Conservation (phyloP, 2,329 filamentous ascomycete genomes). For the Leptodontidium sp. region DNA sequence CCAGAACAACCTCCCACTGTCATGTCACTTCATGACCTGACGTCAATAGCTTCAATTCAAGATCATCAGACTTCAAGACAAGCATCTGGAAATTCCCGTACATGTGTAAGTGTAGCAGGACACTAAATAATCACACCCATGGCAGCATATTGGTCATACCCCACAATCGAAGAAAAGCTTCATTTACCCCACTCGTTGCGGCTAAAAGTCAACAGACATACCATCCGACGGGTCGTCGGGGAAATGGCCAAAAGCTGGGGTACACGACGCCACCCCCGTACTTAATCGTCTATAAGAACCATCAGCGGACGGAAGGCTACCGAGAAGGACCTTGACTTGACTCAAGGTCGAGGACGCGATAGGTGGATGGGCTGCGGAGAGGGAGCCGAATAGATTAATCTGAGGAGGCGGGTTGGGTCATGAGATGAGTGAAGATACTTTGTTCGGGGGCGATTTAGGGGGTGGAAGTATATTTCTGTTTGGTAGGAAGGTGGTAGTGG, state of each 20-base stretch:
- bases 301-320: conserved; percentile 7
- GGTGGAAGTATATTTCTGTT: background rate
- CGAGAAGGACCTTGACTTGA: background rate
- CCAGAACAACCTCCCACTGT: no score
- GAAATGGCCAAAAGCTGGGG: conserved; percentile 25
- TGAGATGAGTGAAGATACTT: background rate
- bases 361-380: conserved; percentile 8
- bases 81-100: background rate
- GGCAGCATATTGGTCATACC: background rate
- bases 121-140: background rate
- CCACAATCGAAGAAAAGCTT: background rate
- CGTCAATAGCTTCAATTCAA: background rate
- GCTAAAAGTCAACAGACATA: conserved; percentile 21
- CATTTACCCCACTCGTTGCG: conserved; percentile 5
- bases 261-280: conserved; percentile 12
- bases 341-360: background rate
- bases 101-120: background rate
- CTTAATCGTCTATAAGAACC: background rate
- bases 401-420: background rate
- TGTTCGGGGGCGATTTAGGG: background rate
- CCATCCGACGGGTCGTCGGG: conserved; percentile 35
- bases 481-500: background rate
- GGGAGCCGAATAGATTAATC: conserved; percentile 14
- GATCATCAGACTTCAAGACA: background rate
- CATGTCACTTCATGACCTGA: no score